Evolutionary conservation across 2,329 filamentous ascomycete genomes (phyloP).

Genomic region (Clarireedia paspali): DNA sequence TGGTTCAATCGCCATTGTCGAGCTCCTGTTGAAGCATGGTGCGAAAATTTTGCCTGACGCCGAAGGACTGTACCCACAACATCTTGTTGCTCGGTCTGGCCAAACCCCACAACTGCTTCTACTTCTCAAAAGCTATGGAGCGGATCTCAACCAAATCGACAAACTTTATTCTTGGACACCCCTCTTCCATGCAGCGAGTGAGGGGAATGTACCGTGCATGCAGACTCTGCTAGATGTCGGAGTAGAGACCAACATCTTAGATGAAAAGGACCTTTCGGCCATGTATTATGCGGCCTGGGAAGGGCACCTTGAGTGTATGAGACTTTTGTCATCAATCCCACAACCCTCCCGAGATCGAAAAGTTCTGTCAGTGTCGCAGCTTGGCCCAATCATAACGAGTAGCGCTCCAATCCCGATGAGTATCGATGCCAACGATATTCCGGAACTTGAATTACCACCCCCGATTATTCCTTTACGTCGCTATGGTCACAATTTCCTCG

Average conservation of each 20-base stretch:
- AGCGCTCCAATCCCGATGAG: conserved; percentile 50
- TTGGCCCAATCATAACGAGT: conserved; percentile 26
- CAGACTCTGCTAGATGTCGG: conserved; percentile 72
- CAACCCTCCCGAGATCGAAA: conserved; percentile 8
- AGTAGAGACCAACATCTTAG: conserved; percentile 69
- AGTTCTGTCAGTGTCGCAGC: conserved; percentile 26
- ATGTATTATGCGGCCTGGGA: conserved; percentile 99
- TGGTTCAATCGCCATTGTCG: conserved; percentile 76
- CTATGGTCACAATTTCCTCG: conserved; percentile 97
- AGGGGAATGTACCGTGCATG: conserved; percentile 86
- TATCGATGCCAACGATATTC: conserved; percentile 80
- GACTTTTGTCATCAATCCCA: conserved; percentile 57
- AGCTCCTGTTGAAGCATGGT: conserved; percentile 72
- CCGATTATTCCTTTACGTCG: conserved; percentile 91
- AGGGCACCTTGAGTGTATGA: conserved; percentile 91
- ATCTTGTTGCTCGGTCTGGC: conserved; percentile 85
- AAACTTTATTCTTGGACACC: conserved; percentile 98
- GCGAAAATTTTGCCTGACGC: conserved; percentile 87
- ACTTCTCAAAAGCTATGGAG: conserved; percentile 76
- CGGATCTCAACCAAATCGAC: conserved; percentile 84
- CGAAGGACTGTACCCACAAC: conserved; percentile 93
- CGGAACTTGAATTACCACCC: conserved; percentile 82
- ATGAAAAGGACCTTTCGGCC: conserved; percentile 88
- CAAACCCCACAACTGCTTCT: conserved; percentile 72
- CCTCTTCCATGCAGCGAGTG: conserved; percentile 89